phyloP scores from a whole-genome alignment of 768 basidiomycete species.

The Russula compacta region DNA sequence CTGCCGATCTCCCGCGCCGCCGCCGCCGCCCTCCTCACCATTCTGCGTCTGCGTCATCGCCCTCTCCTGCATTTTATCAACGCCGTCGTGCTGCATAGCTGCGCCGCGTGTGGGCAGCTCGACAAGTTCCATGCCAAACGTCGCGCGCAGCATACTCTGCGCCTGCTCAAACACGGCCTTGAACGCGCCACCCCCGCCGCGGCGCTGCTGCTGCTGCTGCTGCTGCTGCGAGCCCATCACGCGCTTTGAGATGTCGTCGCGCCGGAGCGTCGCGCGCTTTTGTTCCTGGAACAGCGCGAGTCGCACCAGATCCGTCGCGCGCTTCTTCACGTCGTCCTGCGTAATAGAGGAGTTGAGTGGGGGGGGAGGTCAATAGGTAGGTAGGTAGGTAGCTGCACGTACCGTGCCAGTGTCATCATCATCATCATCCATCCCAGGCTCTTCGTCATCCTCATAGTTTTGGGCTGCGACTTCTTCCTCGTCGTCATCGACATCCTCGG shows the following conservation, averaged over 20 bases:
- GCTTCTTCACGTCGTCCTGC: constrained; percentile 52
- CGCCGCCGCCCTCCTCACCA: background rate
- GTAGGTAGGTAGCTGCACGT: background rate
- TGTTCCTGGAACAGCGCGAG: constrained; percentile 78
- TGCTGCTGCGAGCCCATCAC: constrained; percentile 36
- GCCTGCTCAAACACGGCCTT: constrained; percentile 53
- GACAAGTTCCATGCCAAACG: constrained; percentile 79
- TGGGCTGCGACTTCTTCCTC: constrained; percentile 29
- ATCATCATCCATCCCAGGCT: constrained; percentile 23
- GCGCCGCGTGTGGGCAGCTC: constrained; percentile 61
- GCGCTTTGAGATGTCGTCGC: constrained; percentile 87
- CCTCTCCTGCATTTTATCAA: constrained; percentile 36
- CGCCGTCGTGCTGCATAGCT: constrained; percentile 24
- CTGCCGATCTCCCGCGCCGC: constrained; percentile 3
- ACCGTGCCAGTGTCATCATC: background rate
- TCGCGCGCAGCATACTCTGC: constrained; percentile 51
- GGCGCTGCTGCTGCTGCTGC: no score
- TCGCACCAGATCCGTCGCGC: constrained; percentile 65
- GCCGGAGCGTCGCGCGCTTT: constrained; percentile 50
- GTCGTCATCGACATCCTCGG: constrained; percentile 28
- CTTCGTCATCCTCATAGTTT: constrained; percentile 28
- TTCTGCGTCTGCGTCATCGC: constrained; percentile 1
- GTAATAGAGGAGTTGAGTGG: background rate
- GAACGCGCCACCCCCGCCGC: constrained; percentile 40
- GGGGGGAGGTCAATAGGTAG: no score